Evolutionary conservation across 768 basidiomycete species (phyloP).

Genomic region (Leucogyrophana mollusca): DNA sequence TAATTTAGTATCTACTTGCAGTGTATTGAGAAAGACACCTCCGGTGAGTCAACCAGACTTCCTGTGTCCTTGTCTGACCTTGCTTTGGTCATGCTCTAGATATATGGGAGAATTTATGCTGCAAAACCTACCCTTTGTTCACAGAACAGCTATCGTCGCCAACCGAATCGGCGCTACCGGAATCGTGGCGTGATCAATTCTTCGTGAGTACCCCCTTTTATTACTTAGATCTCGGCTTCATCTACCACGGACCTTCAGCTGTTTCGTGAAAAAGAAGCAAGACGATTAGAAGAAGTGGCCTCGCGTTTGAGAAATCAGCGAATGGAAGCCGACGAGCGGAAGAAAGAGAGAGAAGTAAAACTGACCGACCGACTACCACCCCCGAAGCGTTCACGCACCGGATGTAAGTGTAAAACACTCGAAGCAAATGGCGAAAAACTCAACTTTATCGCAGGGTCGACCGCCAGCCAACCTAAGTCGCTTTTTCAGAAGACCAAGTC

Average conservation of each 20-base stretch:
- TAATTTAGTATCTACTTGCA: constrained; percentile 26
- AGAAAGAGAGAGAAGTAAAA: constrained; percentile 76
- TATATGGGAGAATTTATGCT: constrained; percentile 67
- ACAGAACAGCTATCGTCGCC: constrained; percentile 46
- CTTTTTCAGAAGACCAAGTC: constrained; percentile 76
- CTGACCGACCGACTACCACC: constrained; percentile 69
- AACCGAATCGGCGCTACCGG: constrained; percentile 42
- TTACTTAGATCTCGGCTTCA: background rate
- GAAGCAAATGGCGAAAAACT: background rate
- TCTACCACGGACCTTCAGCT: constrained; percentile 35
- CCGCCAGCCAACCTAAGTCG: constrained; percentile 52
- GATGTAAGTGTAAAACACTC: constrained; percentile 42
- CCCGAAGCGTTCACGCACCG: constrained; percentile 54
- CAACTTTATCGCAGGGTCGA: constrained; percentile 31
- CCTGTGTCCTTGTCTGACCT: background rate
- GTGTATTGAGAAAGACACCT: constrained; percentile 56
- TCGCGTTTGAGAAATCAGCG: constrained; percentile 64
- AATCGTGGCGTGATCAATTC: constrained; percentile 69
- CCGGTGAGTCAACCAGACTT: constrained; percentile 37
- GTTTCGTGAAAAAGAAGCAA: constrained; percentile 57
- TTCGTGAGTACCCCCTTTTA: constrained; percentile 46
- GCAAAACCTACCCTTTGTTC: constrained; percentile 55
- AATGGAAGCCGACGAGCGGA: constrained; percentile 69
- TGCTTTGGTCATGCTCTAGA: constrained; percentile 37
- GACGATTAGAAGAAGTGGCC: constrained; percentile 62